Base-by-base conservation (phyloP, 768 basidiomycete genomes). In the Boletus insuetus region DNA sequence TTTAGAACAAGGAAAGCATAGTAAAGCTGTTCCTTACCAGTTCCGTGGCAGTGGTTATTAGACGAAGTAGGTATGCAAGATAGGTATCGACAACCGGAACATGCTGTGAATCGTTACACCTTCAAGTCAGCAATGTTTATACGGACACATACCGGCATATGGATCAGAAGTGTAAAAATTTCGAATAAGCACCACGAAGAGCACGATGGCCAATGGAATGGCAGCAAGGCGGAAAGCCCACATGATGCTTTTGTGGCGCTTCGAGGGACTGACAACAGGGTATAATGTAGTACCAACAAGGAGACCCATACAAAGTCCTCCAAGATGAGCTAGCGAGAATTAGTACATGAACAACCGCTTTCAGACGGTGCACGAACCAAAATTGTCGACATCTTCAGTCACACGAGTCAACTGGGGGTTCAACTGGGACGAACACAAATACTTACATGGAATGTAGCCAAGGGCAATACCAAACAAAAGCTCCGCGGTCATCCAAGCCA, bases 151-250 rank as follows among this genome's bases (percentile, higher is more conserved):
- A 84, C 92, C 91, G 13, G 86, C 86, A 66, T 89, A 89, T 31
- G 94, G 91, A 69, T 97, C 80, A 42, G 82, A 83, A 1, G 84
- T 93, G 68, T 95, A 97, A 69, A 98, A 98, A 71, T 98, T 98
- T 56, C 85, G 77, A 35, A 80, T 80, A 44, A 98, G 78, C 14
- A 95, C 78, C 35, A 95, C 87, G 60, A 86, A 98, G 20, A 96
- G 78, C 26, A 96, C 72, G 29, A 96, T 67, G 3, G 87, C 82
- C 32, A 96, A 58, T 3, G 91, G 88, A 41, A 93, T 77, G 2
- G 92, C 91, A 31, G 82, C 70, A 31, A 90, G 62, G 54, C 95
- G 84, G 66, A 89, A 82, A 38, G 61, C 74, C 85, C 89, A 92
- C 68, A 88, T 83, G 44, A 91, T 79, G 19, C 79, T 67, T 50